These are phyloP conservation scores for Carex scoparia DNA, from an alignment of 176 grass and related monocot genomes.

Conservation along the genomic window DNA sequence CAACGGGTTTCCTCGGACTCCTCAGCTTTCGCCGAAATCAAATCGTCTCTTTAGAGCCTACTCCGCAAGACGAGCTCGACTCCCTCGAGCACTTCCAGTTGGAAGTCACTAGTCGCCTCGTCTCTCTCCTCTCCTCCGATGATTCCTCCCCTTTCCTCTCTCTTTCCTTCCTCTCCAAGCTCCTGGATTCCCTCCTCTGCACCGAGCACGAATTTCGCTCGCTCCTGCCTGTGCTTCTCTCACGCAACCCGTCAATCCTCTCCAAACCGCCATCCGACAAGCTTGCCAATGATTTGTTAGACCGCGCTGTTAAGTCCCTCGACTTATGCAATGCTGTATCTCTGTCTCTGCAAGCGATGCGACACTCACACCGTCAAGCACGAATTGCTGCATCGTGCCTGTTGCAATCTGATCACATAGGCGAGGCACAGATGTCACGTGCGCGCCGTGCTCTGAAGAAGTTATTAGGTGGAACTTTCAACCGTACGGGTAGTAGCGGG, in stretches of 20 bases:
- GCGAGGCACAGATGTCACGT: conserved; percentile 50
- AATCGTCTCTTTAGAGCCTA: conserved; percentile 65
- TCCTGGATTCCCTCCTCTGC: conserved; percentile 60
- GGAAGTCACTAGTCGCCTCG: conserved; percentile 59
- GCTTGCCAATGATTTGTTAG: conserved; percentile 58
- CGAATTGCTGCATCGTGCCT: conserved; percentile 59
- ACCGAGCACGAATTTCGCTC: conserved; percentile 50
- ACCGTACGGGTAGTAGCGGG: not conserved
- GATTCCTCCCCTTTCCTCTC: conserved; percentile 17
- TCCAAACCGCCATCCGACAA: conserved; percentile 51
- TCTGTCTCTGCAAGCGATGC: conserved; percentile 57
- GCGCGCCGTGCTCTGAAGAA: conserved; percentile 64
- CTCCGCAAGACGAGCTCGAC: conserved; percentile 53
- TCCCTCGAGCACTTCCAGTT: conserved; percentile 57
- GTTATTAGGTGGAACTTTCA: conserved; percentile 17
- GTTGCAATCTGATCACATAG: conserved; percentile 18
- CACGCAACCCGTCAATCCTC: conserved; percentile 33
- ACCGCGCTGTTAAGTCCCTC: conserved; percentile 70
- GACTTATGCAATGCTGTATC: conserved; percentile 80
- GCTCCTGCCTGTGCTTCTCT: conserved; percentile 30
- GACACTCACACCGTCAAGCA: conserved; percentile 61
- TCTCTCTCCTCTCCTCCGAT: conserved; percentile 22
- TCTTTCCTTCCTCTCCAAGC: conserved; percentile 70
- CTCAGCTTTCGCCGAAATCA: conserved; percentile 68
- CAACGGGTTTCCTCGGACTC: conserved; percentile 44